phyloP scores from a whole-genome alignment of 2,329 filamentous ascomycete species.

The Aspergillus transmontanensis region DNA sequence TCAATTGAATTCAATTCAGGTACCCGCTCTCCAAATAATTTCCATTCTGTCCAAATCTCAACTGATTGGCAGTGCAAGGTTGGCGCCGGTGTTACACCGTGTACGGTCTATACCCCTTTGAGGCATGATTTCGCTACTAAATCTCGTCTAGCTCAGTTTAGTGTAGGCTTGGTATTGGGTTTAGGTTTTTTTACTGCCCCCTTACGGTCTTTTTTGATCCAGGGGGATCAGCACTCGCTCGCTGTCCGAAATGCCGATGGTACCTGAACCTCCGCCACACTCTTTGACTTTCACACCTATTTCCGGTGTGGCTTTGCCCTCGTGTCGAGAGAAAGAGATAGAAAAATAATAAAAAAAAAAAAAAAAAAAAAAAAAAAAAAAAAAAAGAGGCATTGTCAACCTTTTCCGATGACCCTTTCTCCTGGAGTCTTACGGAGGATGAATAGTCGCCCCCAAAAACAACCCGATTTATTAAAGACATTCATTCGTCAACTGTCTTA shows the following conservation, averaged over 20 bases:
- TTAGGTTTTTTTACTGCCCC: not conserved
- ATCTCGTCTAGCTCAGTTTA: not conserved
- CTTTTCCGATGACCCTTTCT: not conserved
- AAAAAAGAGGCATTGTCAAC: not conserved
- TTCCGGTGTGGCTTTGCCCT: not conserved
- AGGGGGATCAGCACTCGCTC: not conserved
- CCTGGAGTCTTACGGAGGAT: not conserved
- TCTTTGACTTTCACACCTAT: not conserved
- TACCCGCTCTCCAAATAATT: not conserved
- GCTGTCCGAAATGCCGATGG: not conserved
- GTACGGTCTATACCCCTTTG: not conserved
- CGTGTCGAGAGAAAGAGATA: not conserved
- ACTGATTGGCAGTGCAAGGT: not conserved
- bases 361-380: not conserved
- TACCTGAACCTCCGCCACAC: not conserved
- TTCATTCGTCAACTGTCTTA: not conserved
- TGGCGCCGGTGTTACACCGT: slow-evolving; percentile 8
- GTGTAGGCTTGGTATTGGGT: slow-evolving; percentile 5
- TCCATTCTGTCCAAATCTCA: not conserved
- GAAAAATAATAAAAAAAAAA: not conserved
- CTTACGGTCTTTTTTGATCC: not conserved
- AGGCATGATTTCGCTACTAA: not conserved
- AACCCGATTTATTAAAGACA: not conserved
- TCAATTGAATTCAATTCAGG: not conserved
- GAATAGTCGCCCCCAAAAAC: not conserved